Base-by-base conservation (phyloP, 2,329 filamentous ascomycete genomes). In the Penicillium brasilianum region DNA sequence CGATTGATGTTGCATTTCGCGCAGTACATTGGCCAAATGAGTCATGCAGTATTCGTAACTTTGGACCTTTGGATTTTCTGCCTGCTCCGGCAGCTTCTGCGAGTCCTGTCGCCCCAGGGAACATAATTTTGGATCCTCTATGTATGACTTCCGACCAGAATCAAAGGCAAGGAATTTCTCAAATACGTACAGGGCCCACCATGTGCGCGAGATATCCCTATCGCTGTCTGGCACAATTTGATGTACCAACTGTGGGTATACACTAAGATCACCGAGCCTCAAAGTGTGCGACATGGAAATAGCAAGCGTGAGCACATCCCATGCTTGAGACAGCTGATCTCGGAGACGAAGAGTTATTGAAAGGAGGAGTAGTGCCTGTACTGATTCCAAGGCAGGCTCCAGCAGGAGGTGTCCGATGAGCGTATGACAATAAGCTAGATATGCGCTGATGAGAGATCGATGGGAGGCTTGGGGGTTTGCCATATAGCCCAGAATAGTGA, bases 241-340 rank as follows among this genome's bases (percentile, higher is more conserved):
- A n/a, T 16, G 36, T 16, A 37, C n/a, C 36, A 16, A n/a, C n/a
- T 37, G 36, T 37, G 14, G 14, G 14, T 36, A 13, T 36, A 36
- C 32, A 36, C 32, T 36, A 36, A 36, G n/a, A 25, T 50, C 46
- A 10, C 20, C 13, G 14, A 50, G 25, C 22, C 46, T 50, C 25
- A 50, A 50, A 11, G 46, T 50, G 20, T 50, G 46, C 25, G 46
- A 50, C 46, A 50, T 50, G n/a, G 46, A 50, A 30, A 32, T 50
- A 30, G 46, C 46, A 5, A 50, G 25, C 25, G 46, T 50, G 46
- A 50, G 46, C 46, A 50, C 46, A 50, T 50, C 46, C 46, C 46
- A 50, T 50, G 46, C 46, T 50, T 50, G 46, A 25, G 46, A 50
- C n/a, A 50, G 25, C 46, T 50, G 46, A 50, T 50, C 46, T 18